A percentile compares a stretch with the other conserved stretches of the same genome.
Evolutionary conservation across 768 basidiomycete species (phyloP).

Genomic region (Dacryopinax primogenitus): DNA sequence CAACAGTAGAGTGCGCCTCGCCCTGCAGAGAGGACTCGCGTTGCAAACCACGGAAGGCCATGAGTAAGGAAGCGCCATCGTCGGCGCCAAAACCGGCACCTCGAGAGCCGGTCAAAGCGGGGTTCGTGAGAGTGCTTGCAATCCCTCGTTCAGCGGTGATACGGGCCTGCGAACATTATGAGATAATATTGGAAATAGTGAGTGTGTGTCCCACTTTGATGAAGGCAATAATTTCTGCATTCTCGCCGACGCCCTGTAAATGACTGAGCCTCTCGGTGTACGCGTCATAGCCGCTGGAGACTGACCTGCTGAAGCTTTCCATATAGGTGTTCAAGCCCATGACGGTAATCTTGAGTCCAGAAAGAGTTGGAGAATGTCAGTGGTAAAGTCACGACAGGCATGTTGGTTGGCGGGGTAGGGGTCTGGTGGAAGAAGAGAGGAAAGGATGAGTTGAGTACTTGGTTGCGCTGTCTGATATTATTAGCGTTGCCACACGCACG

Average conservation of each 20-base stretch:
- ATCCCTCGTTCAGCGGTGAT: slow-evolving; percentile 55
- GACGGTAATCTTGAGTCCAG: slow-evolving; percentile 85
- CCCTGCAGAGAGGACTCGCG: slow-evolving; percentile 59
- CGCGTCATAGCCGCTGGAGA: background rate
- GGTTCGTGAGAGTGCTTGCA: slow-evolving; percentile 44
- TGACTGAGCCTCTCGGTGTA: background rate
- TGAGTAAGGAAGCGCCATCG: slow-evolving; percentile 69
- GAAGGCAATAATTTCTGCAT: slow-evolving; percentile 70
- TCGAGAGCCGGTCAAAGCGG: slow-evolving; percentile 37
- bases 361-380: slow-evolving; percentile 82
- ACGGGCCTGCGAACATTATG: slow-evolving; percentile 43
- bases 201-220: slow-evolving; percentile 46
- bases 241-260: slow-evolving; percentile 61
- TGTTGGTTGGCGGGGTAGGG: slow-evolving; percentile 23
- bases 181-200: slow-evolving; percentile 9
- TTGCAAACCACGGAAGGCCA: slow-evolving; percentile 69
- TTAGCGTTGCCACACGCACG: no score
- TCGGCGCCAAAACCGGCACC: slow-evolving; percentile 59
- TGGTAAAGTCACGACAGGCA: slow-evolving; percentile 86
- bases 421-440: background rate
- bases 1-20: slow-evolving; percentile 50
- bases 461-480: no score
- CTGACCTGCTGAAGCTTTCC: slow-evolving; percentile 63
- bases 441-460: no score
- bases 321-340: slow-evolving; percentile 67